Conservation (phyloP, 208 protist genomes). For the Trypanosoma cruzi region DNA sequence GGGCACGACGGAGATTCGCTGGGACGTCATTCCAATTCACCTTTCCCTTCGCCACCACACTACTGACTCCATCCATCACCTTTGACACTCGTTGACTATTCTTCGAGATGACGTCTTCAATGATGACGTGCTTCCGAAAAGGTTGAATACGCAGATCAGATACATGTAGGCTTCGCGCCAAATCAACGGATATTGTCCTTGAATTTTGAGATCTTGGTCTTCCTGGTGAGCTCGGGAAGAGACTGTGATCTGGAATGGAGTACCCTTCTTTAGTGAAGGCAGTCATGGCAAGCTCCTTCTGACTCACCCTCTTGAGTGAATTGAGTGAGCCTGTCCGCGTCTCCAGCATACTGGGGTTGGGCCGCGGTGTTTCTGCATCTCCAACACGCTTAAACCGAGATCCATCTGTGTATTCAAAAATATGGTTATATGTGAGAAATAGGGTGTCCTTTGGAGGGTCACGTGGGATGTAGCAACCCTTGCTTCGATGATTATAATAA, state of each 20-base stretch:
- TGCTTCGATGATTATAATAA: conserved; percentile 90
- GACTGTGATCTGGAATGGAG: neutral
- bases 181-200: conserved; percentile 20
- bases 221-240: neutral
- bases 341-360: conserved; percentile 38
- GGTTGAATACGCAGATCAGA: conserved; percentile 14
- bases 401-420: conserved; percentile 83
- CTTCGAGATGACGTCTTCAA: conserved; percentile 76
- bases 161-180: conserved; percentile 18
- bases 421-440: conserved; percentile 83
- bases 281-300: neutral
- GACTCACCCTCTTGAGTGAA: conserved; percentile 1
- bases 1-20: conserved; percentile 32
- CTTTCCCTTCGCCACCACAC: conserved; percentile 53
- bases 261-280: neutral
- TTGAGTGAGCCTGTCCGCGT: conserved; percentile 19
- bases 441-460: conserved; percentile 44
- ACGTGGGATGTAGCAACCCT: conserved; percentile 80
- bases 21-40: conserved; percentile 61
- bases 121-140: conserved; percentile 29
- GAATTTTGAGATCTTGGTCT: neutral
- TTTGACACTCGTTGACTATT: conserved; percentile 16
- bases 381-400: conserved; percentile 57
- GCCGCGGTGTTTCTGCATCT: conserved; percentile 21
- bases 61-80: conserved; percentile 35